phyloP scores from a whole-genome alignment of 192 early-diverging fungal genomes.

The Diversispora epigaea region DNA sequence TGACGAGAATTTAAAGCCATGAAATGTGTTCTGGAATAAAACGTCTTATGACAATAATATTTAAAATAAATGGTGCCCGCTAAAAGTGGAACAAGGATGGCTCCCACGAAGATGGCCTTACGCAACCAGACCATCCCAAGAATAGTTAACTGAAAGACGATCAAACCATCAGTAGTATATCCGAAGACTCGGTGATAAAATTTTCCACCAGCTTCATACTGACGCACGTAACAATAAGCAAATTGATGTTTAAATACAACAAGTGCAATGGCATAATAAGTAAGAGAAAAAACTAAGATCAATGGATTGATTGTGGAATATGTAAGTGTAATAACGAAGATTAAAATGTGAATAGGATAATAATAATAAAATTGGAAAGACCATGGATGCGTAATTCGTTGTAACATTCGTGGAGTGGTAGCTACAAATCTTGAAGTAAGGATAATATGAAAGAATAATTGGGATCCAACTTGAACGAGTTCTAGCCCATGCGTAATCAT shows the following conservation, averaged over 20 bases:
- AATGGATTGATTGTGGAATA: slow-evolving; percentile 61
- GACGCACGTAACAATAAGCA: slow-evolving; percentile 58
- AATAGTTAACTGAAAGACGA: slow-evolving; percentile 60
- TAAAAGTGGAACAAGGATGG: slow-evolving; percentile 47
- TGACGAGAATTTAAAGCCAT: slow-evolving; percentile 42
- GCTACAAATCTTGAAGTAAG: slow-evolving; percentile 48
- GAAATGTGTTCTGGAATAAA: slow-evolving; percentile 47
- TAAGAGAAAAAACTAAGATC: slow-evolving; percentile 53
- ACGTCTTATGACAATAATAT: slow-evolving; percentile 44
- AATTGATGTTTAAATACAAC: slow-evolving; percentile 64
- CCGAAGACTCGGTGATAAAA: slow-evolving; percentile 55
- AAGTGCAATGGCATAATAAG: slow-evolving; percentile 54
- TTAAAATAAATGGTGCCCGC: slow-evolving; percentile 51
- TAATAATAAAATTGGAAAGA: slow-evolving; percentile 64
- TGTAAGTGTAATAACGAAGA: slow-evolving; percentile 61
- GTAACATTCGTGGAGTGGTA: slow-evolving; percentile 55
- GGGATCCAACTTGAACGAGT: slow-evolving; percentile 57
- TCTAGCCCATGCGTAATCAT: slow-evolving; percentile 59
- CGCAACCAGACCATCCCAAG: slow-evolving; percentile 54
- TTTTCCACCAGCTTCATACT: slow-evolving; percentile 58
- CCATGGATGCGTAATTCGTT: slow-evolving; percentile 50
- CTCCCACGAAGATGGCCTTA: slow-evolving; percentile 42
- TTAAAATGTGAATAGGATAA: slow-evolving; percentile 58
- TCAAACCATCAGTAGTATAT: slow-evolving; percentile 56
- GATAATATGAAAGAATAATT: slow-evolving; percentile 52